These are phyloP conservation scores for Coniochaeta hoffmannii DNA, from an alignment of 2,329 filamentous ascomycete species.

Conservation along the genomic window DNA sequence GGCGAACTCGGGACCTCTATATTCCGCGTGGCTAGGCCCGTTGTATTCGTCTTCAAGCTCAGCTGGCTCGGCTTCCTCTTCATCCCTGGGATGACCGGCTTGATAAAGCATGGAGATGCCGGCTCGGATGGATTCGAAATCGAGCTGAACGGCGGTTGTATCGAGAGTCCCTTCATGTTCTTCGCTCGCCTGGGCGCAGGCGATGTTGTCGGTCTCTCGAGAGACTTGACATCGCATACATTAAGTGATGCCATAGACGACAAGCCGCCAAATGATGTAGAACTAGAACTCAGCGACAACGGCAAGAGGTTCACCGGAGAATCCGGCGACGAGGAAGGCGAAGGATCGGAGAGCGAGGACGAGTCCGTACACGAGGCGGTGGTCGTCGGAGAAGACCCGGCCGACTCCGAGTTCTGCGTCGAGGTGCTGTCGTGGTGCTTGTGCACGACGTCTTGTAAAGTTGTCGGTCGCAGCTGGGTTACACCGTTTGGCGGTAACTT, in stretches of 20 bases:
- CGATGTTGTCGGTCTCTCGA: conserved; percentile 56
- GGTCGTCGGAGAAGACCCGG: conserved; percentile 90
- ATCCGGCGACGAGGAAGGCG: conserved; percentile 86
- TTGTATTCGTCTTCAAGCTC: conserved; percentile 65
- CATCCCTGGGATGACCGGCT: conserved; percentile 63
- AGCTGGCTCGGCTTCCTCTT: conserved; percentile 71
- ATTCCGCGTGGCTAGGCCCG: conserved; percentile 43
- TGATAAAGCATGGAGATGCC: conserved; percentile 70
- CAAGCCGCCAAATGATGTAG: conserved; percentile 46
- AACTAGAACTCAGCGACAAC: conserved; percentile 58
- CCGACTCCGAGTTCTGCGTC: conserved; percentile 72
- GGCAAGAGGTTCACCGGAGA: conserved; percentile 72
- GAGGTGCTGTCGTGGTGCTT: conserved; percentile 72
- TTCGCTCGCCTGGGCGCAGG: conserved; percentile 61
- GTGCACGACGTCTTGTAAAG: conserved; percentile 46
- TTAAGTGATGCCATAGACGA: conserved; percentile 39
- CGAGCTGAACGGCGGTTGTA: conserved; percentile 55
- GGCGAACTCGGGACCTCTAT: conserved; percentile 51
- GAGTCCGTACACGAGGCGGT: conserved; percentile 91
- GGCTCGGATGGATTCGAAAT: conserved; percentile 54
- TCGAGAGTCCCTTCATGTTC: conserved; percentile 78
- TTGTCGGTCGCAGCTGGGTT: conserved; percentile 29
- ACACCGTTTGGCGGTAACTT: conserved; percentile 25
- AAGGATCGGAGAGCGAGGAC: conserved; percentile 81
- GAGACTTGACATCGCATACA: conserved; percentile 31